Base-by-base conservation (phyloP, 768 basidiomycete species). In the Multifurca ochricompacta region DNA sequence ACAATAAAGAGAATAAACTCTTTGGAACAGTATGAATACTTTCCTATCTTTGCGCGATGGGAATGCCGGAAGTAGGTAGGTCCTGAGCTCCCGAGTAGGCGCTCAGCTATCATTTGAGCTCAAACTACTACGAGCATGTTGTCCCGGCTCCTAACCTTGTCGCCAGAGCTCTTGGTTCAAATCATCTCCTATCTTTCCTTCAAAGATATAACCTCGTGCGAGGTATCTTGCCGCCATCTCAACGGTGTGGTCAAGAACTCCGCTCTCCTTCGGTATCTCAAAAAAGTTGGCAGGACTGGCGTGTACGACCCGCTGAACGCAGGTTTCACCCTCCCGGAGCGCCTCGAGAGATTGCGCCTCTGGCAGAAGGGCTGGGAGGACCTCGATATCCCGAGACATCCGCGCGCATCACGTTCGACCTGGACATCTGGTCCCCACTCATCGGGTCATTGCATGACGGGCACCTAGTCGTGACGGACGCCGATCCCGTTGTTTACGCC, bases 341-440 rank as follows among this genome's bases (percentile, higher is more conserved):
- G 48, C 25, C 10, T 39, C 1, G 36, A 48, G 14, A 23, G 27
- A 11, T 31, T 48, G 8, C 18, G 27, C 1, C 16, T 5, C 25
- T 27, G 34, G 36, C 25, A 39, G 19, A 37, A 25, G 2, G 3
- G 9, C 5, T 48, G 36, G 27, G 14, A 19, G 0, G 16, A 3
- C 21, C 14, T 21, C 7, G 46, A 48, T 10, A 7, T n/a, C 19
- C 2, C 11, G 44, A 45, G 39, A 13, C 39, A 41, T 41, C 10
- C 19, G 21, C 19, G 19, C 21, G 9, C 25, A n/a, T 16, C 14
- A 1, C 5, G 28, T 43, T 28, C 23, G 25, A 57, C 45, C 36
- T 57, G 5, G 34, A 57, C 32, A 47, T 42, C 18, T 57, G 56
- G 56, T 52, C 56, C 19, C 56, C 56, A n/a, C 56, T 57, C 45